A percentile compares a stretch with the other conserved stretches of the same genome.
Conservation (phyloP, 2,329 filamentous ascomycete genomes). For the Polychaeton citri region DNA sequence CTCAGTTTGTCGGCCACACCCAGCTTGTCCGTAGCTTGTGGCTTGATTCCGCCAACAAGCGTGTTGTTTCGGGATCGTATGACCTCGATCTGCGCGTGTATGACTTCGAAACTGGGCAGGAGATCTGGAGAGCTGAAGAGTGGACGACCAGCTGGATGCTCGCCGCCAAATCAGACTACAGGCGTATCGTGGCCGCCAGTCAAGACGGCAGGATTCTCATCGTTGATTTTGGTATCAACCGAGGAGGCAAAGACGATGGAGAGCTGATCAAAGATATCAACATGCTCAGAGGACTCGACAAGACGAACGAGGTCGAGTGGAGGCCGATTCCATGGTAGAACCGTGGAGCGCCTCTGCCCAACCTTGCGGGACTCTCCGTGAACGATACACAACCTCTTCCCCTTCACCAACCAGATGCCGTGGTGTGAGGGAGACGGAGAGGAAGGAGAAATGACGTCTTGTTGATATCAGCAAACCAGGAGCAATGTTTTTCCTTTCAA, state of each 20-base stretch:
- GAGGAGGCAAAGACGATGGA: constrained; percentile 26
- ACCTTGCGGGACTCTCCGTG: no score
- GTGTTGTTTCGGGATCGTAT: constrained; percentile 84
- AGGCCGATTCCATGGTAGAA: background rate
- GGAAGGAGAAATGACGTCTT: no score
- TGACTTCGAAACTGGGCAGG: constrained; percentile 65
- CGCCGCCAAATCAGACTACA: constrained; percentile 89
- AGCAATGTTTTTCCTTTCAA: no score
- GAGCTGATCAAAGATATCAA: constrained; percentile 36
- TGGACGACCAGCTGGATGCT: constrained; percentile 97
- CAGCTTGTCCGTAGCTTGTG: constrained; percentile 81
- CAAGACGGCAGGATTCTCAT: constrained; percentile 88
- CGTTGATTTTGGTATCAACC: constrained; percentile 64
- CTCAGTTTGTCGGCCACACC: constrained; percentile 68
- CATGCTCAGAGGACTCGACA: constrained; percentile 21
- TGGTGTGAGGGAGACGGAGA: no score
- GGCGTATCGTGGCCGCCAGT: constrained; percentile 84
- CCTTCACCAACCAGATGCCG: no score
- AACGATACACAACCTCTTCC: no score
- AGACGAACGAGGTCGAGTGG: background rate
- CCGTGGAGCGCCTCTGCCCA: no score
- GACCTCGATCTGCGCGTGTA: constrained; percentile 94
- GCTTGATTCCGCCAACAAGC: constrained; percentile 72
- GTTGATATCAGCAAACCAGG: no score
- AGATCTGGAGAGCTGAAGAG: constrained; percentile 74